phyloP scores from a whole-genome alignment of 768 basidiomycete species.

The Suillus brevipes region DNA sequence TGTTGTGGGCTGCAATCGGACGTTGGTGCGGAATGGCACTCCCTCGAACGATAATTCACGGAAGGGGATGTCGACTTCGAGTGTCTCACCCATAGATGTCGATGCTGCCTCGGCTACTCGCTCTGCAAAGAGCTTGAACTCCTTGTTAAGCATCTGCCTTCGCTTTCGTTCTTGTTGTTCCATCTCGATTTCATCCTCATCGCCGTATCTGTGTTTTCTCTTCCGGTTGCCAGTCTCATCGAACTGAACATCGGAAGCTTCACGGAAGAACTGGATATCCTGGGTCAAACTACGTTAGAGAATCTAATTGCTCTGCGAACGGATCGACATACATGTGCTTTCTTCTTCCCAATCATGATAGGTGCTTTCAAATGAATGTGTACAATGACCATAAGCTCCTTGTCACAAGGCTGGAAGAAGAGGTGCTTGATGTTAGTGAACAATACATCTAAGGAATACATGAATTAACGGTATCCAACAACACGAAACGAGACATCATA shows the following conservation, averaged over 20 bases:
- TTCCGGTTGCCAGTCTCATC: conserved; percentile 99
- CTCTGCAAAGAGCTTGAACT: conserved; percentile 91
- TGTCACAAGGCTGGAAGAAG: conserved; percentile 98
- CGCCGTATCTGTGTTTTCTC: conserved; percentile 93
- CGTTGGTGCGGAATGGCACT: conserved; percentile 94
- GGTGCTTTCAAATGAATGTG: conserved; percentile 93
- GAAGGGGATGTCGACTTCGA: conserved; percentile 97
- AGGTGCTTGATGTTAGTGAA: conserved; percentile 98
- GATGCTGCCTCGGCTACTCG: conserved; percentile 86
- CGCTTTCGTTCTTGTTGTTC: conserved; percentile 96
- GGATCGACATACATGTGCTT: conserved; percentile 71
- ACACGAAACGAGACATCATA: conserved; percentile 35
- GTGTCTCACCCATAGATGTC: conserved; percentile 77
- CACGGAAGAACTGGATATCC: conserved; percentile 98
- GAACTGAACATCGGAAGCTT: conserved; percentile 96
- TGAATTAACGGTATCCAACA: conserved; percentile 8
- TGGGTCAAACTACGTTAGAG: conserved; percentile 31
- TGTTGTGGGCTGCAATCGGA: conserved; percentile 92
- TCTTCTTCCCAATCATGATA: conserved; percentile 99
- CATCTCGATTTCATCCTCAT: conserved; percentile 98
- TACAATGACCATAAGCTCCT: conserved; percentile 90
- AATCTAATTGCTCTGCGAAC: not conserved
- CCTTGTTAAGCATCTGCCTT: conserved; percentile 85
- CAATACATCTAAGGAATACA: conserved; percentile 64
- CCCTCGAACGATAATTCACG: conserved; percentile 95